phyloP scores from a whole-genome alignment of 495 filamentous ascomycete species.

The Aspergillus saccharolyticus region DNA sequence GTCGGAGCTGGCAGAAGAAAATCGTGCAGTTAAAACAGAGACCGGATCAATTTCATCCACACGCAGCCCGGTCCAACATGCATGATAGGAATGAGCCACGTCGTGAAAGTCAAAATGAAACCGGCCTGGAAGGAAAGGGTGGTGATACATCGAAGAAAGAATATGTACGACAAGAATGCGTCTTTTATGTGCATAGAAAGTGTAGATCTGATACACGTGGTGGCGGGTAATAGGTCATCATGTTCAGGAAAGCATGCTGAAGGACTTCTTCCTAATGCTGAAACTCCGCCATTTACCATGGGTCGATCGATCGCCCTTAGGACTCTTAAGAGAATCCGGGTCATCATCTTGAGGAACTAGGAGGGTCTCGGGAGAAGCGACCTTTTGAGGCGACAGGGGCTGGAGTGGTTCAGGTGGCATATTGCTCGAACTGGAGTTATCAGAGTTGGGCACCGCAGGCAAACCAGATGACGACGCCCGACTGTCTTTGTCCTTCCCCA shows the following conservation, averaged over 20 bases:
- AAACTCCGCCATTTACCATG: conserved; percentile 39
- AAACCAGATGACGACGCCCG: conserved; percentile 31
- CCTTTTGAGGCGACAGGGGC: neutral
- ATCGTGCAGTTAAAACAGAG: conserved; percentile 14
- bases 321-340: conserved; percentile 16
- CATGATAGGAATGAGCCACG: neutral
- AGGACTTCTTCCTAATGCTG: conserved; percentile 40
- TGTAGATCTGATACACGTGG: conserved; percentile 6
- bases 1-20: conserved; percentile 7
- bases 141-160: conserved; percentile 33
- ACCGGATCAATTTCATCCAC: conserved; percentile 9
- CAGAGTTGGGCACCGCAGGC: conserved; percentile 16
- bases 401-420: conserved; percentile 6
- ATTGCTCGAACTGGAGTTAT: conserved; percentile 11
- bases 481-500: conserved; percentile 35
- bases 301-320: conserved; percentile 22
- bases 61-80: neutral
- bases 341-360: conserved; percentile 24
- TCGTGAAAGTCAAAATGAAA: conserved; percentile 12
- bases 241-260: conserved; percentile 32
- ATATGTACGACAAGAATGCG: conserved; percentile 22
- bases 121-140: conserved; percentile 24
- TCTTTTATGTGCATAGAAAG: conserved; percentile 33
- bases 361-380: conserved; percentile 8
- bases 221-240: neutral